Evolutionary conservation across 2,329 filamentous ascomycete genomes (phyloP).

Genomic region (Talaromyces sp.): DNA sequence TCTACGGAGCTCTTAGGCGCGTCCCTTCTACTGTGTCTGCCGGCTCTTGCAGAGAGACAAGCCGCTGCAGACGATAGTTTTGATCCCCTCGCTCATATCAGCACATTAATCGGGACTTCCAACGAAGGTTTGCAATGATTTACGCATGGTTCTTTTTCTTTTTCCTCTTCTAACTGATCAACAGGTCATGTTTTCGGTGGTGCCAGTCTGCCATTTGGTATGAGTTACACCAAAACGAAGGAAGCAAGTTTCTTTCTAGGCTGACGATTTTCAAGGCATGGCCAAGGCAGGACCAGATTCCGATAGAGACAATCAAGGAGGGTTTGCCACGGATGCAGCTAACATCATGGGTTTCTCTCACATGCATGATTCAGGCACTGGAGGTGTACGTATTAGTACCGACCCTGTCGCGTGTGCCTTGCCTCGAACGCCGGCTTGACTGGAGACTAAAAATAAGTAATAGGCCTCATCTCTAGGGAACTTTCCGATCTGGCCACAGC

Average conservation of each 20-base stretch:
- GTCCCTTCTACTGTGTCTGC: not conserved
- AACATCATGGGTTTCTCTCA: constrained; percentile 48
- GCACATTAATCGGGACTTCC: not conserved
- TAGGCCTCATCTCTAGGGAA: constrained; percentile 60
- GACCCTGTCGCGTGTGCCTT: not conserved
- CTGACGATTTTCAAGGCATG: constrained; percentile 32
- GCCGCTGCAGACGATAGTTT: not conserved
- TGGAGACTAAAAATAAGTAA: constrained; percentile 13
- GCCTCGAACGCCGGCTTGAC: not conserved
- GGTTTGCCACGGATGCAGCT: constrained; percentile 48
- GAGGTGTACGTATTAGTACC: constrained; percentile 28
- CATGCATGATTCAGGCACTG: constrained; percentile 50
- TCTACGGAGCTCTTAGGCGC: not conserved
- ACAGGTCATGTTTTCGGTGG: constrained; percentile 53
- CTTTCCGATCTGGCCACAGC: constrained; percentile 65
- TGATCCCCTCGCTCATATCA: not conserved
- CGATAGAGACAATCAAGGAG: constrained; percentile 49
- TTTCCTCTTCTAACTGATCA: not conserved
- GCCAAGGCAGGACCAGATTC: constrained; percentile 53
- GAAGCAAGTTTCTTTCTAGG: not conserved
- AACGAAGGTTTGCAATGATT: not conserved
- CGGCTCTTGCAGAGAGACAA: too few species aligned
- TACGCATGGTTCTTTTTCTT: not conserved
- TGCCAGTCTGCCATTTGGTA: constrained; percentile 49
- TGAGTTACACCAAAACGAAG: constrained; percentile 4